Percentiles rank a stretch among this genome's conserved stretches.
Conservation (phyloP, 768 basidiomycete species). For the Rhodotorula toruloides region DNA sequence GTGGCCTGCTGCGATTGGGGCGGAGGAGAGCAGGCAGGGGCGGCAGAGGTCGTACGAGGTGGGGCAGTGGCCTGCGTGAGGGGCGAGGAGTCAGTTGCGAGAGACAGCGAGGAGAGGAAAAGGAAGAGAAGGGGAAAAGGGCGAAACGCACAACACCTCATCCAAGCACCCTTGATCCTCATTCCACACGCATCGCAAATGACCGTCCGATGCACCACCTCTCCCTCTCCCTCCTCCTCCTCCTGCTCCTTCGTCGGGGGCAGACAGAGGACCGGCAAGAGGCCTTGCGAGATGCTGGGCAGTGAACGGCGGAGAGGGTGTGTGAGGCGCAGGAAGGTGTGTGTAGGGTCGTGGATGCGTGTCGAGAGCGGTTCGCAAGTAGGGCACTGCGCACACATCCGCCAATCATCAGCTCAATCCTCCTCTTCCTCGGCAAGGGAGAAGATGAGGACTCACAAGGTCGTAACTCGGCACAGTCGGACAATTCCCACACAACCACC, state of each 20-base stretch:
- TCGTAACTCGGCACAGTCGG: neutral
- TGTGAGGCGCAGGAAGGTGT: slow-evolving; percentile 7
- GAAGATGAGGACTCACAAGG: neutral
- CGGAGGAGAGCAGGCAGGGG: neutral
- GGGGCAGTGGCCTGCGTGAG: slow-evolving; percentile 8
- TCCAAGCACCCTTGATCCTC: neutral
- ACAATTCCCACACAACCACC: slow-evolving; percentile 8
- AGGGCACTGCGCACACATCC: neutral
- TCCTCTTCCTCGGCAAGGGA: neutral
- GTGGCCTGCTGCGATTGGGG: neutral
- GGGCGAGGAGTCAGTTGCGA: neutral
- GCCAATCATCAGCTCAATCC: neutral
- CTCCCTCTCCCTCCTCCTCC: neutral
- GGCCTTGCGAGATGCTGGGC: neutral
- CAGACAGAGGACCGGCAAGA: slow-evolving; percentile 1
- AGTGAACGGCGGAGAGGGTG: neutral
- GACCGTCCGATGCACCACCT: neutral
- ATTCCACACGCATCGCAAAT: neutral
- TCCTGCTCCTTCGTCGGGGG: neutral
- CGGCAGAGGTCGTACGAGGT: slow-evolving; percentile 4
- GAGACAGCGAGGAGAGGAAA: neutral
- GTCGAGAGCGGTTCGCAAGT: neutral
- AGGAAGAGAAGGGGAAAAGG: neutral
- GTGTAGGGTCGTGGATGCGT: neutral
- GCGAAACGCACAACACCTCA: slow-evolving; percentile 12